phyloP scores from a whole-genome alignment of 1,139 yeast species.

The Yamadazyma pseudoaaseri region DNA sequence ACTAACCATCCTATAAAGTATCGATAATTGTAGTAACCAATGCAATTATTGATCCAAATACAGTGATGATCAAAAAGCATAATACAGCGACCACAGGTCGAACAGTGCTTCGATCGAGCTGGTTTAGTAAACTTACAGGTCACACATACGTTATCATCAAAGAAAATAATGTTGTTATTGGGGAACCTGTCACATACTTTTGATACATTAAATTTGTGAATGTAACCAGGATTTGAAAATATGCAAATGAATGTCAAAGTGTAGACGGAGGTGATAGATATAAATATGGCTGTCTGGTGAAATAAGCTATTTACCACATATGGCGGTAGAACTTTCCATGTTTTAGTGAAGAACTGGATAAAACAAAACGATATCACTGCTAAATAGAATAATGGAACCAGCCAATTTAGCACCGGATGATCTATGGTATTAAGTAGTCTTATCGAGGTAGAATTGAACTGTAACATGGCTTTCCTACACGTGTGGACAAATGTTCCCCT shows the following conservation, averaged over 20 bases:
- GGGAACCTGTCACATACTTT: conserved; percentile 21
- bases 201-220: conserved; percentile 20
- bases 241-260: conserved; percentile 25
- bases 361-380: conserved; percentile 46
- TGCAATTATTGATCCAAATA: conserved; percentile 90
- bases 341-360: conserved; percentile 10
- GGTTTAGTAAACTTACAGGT: conserved; percentile 76
- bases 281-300: conserved; percentile 20
- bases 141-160: conserved; percentile 34
- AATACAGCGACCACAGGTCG: conserved; percentile 66
- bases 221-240: conserved; percentile 56
- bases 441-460: conserved; percentile 4
- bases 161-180: conserved; percentile 61
- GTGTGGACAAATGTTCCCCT: conserved; percentile 33
- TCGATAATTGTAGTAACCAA: conserved; percentile 73
- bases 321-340: conserved; percentile 19
- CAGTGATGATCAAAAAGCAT: conserved; percentile 87
- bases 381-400: conserved; percentile 52
- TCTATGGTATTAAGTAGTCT: conserved; percentile 3
- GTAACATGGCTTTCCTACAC: conserved; percentile 14
- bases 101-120: conserved; percentile 89
- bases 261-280: conserved; percentile 38
- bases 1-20: conserved; percentile 67
- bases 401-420: conserved; percentile 28
- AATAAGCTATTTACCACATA: conserved; percentile 7